Evolutionary conservation across 2,329 filamentous ascomycete species (phyloP), one percentile per base, ranked within the genome.

Genomic region (Diaporthe sp.): DNA sequence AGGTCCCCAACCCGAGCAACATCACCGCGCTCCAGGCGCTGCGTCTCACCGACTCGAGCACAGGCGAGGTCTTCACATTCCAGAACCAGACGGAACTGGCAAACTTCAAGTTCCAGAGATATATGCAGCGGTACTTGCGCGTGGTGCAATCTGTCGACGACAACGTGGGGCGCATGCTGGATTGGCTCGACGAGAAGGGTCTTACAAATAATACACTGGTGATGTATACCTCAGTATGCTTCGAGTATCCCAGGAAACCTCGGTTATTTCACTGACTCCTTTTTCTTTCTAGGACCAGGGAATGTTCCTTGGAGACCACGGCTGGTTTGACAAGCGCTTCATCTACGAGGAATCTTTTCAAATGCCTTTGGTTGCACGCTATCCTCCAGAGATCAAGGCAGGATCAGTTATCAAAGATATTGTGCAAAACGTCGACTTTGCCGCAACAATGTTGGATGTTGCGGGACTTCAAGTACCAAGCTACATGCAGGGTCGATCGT

Each of bases 271-370:
- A 33, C 40, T 64, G 19, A 64, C 30, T 19, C 13, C 2, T 8
- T 19, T n/a, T 2, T 7, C 8, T 64, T 22, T 4, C 15, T n/a
- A 64, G 0, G 88, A 89, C 76, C 87, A 89, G 74, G 88, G 88
- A 5, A 89, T 89, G 81, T 90, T 89, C 79, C 84, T 90, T 0
- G 88, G 88, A 9, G 88, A 90, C 74, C 88, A 90, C 76, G 88
- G 88, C 69, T 90, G 87, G 88, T 89, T 89, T 76, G 88, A 89
- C 78, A 90, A 90, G 80, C 85, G 88, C 5, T 89, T 90, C 78
- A 89, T 90, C 85, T 90, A 90, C 79, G 88, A 90, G 76, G 87
- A 90, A 78, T 85, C 82, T 15, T 89, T 90, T 80, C 87, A 89
- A 79, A 89, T 90, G 88, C 88, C 88, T 0, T 87, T 89, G 70